A percentile compares a stretch with the other conserved stretches of the same genome.
These are phyloP conservation scores for Blastomyces parvus DNA, from an alignment of 2,329 filamentous ascomycete species.

Conservation along the genomic window DNA sequence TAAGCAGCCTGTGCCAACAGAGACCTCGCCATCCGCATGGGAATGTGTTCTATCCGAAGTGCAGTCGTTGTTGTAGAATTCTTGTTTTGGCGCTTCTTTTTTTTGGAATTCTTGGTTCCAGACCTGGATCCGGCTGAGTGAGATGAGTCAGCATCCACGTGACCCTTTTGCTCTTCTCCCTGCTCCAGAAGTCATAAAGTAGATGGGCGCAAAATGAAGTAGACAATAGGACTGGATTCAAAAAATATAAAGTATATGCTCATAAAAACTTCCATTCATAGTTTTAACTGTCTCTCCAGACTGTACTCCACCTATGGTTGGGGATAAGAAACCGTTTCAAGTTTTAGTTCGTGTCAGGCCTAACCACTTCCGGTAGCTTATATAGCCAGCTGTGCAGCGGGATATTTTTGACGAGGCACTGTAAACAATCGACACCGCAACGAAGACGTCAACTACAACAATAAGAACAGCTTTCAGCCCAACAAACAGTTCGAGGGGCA, in stretches of 20 bases:
- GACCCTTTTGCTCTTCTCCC: neutral
- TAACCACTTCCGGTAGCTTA: neutral
- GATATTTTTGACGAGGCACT: too few species aligned
- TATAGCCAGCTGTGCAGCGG: too few species aligned
- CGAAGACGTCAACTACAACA: neutral
- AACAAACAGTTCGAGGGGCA: slow-evolving; percentile 6
- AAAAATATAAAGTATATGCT: too few species aligned
- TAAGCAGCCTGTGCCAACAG: slow-evolving; percentile 9
- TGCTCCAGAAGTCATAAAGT: too few species aligned
- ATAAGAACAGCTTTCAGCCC: neutral
- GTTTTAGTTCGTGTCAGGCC: neutral
- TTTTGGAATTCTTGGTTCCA: neutral
- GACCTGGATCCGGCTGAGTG: neutral
- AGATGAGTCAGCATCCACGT: slow-evolving; percentile 1
- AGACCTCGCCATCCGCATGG: slow-evolving; percentile 3
- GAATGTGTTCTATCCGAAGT: neutral
- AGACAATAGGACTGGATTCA: too few species aligned
- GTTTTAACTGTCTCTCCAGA: neutral
- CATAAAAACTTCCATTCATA: neutral
- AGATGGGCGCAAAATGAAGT: neutral
- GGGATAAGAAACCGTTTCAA: neutral
- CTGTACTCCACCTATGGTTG: neutral
- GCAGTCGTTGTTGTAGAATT: slow-evolving; percentile 4
- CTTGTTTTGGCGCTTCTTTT: neutral
- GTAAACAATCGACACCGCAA: neutral